Percentiles rank a stretch among this genome's conserved stretches.
These are phyloP conservation scores for Citrus hindsii DNA, from an alignment of 345 rosid genomes.

Conservation along the genomic window DNA sequence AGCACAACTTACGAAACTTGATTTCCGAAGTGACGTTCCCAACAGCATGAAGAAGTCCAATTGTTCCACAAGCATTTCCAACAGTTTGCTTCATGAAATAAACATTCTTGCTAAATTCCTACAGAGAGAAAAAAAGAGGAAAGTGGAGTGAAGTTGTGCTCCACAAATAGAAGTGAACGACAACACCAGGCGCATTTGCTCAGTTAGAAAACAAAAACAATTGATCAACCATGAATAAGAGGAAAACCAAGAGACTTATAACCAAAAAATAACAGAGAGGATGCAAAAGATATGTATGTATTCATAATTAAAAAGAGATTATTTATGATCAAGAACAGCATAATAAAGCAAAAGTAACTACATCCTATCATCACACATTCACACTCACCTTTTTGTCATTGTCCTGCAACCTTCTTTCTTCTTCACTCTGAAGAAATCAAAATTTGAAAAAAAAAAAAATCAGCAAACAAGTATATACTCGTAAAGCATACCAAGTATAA, in stretches of 20 bases:
- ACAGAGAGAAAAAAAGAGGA: not conserved
- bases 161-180: not conserved
- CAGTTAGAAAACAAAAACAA: not conserved
- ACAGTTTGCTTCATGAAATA: constrained; percentile 97
- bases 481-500: not conserved
- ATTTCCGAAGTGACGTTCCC: constrained; percentile 77
- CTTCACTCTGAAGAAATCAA: constrained; percentile 55
- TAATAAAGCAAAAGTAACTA: not conserved
- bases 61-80: constrained; percentile 97
- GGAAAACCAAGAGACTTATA: not conserved
- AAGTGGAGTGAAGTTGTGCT: not conserved
- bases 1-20: constrained; percentile 59
- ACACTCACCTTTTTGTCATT: constrained; percentile 45
- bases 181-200: not conserved
- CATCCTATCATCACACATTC: not conserved
- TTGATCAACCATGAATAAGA: not conserved
- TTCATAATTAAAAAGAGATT: not conserved
- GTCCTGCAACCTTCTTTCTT: constrained; percentile 67
- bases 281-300: not conserved
- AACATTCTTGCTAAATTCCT: constrained; percentile 64
- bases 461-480: constrained; percentile 4
- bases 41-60: constrained; percentile 92
- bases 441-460: not conserved
- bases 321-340: not conserved
- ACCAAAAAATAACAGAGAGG: not conserved